A percentile compares a stretch with the other conserved stretches of the same genome.
Conservation (phyloP, 1,284 basidiomycete species). For the Cystobasidium sp. region DNA sequence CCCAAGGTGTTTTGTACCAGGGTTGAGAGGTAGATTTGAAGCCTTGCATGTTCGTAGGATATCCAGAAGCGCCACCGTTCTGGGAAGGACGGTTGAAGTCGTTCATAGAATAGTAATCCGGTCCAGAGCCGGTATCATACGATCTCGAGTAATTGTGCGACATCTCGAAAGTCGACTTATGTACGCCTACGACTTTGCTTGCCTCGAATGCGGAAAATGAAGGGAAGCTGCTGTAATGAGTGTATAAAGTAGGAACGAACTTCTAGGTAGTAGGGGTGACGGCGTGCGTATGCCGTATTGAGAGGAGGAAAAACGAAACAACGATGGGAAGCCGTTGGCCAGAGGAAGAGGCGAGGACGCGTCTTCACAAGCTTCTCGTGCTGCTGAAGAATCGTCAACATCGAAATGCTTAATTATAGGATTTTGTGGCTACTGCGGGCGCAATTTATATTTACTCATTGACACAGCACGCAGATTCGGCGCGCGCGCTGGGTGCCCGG, state of each 20-base stretch:
- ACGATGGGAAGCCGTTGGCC: background rate
- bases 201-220: background rate
- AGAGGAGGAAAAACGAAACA: background rate
- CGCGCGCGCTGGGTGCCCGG: background rate
- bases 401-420: background rate
- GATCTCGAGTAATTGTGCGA: conserved; percentile 33
- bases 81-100: background rate
- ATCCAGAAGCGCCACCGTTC: conserved; percentile 7
- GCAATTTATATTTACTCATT: background rate
- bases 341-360: background rate
- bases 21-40: background rate
- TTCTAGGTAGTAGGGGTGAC: too few species aligned
- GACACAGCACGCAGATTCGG: background rate
- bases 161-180: conserved; percentile 10
- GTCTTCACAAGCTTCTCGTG: background rate
- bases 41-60: conserved; percentile 5
- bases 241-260: background rate
- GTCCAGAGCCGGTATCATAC: conserved; percentile 17
- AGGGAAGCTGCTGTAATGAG: background rate
- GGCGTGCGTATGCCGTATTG: background rate
- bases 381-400: background rate
- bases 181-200: background rate
- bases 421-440: conserved; percentile 14
- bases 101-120: conserved; percentile 3
- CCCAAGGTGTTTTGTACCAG: conserved; percentile 31